Conservation (phyloP, 148 eudicot species). For the Euryodendron excelsum region DNA sequence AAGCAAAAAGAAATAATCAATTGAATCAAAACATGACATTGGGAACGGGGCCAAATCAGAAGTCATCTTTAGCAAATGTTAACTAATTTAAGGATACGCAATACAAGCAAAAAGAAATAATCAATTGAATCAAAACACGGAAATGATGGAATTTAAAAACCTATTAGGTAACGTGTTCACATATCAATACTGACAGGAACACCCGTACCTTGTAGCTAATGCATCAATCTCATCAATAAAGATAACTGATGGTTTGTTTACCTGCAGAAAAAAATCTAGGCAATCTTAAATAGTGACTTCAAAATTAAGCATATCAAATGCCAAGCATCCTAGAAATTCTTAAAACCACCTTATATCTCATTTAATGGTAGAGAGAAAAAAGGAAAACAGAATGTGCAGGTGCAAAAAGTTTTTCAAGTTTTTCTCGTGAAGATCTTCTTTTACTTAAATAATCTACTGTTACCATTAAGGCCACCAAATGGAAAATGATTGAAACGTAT, state of each 20-base stretch:
- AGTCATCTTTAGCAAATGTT: not conserved
- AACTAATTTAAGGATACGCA: not conserved
- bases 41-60: not conserved
- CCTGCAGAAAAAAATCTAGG: constrained; percentile 39
- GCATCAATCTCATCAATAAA: constrained; percentile 98
- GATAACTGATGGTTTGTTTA: constrained; percentile 88
- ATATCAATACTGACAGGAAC: constrained; percentile 14
- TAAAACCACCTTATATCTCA: not conserved
- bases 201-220: constrained; percentile 66
- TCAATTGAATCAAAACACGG: not conserved
- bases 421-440: not conserved
- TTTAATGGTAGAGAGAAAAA: not conserved
- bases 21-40: not conserved
- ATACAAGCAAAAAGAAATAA: not conserved
- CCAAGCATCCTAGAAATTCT: not conserved
- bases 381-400: not conserved
- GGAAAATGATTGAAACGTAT: not conserved
- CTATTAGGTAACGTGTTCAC: not conserved
- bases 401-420: no score
- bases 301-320: not conserved
- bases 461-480: not conserved
- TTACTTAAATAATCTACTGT: not conserved
- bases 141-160: not conserved
- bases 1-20: not conserved
- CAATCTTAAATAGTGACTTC: constrained; percentile 1